Base-by-base conservation (phyloP, 2,329 filamentous ascomycete genomes). In the Septoria linicola region DNA sequence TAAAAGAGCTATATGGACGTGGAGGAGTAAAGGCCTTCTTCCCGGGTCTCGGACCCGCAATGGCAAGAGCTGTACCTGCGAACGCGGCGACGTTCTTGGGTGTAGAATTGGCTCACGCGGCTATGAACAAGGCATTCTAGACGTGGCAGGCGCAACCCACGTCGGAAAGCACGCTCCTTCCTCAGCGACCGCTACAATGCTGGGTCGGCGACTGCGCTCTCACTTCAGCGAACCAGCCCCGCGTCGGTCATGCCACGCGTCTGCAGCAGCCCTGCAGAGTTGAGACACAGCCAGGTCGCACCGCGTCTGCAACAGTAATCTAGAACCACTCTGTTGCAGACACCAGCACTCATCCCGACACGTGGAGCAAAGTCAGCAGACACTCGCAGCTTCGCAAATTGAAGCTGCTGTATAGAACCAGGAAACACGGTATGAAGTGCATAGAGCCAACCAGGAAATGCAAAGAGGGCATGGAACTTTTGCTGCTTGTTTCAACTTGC, bases 81-180 rank as follows among this genome's bases (percentile, higher is more conserved):
- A 99, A 99, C 68, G 93, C 93, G 1, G 93, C 93, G 25, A 97
- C 93, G 2, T 99, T 99, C 65, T 73, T 91, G 65, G 88, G 88
- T 8, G 88, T 93, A 6, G 88, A 93, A 75, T 71, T 92, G 69
- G 88, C 88, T 36, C 88, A 93, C 66, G 84, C 88, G 72, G 84
- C 84, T 39, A 89, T 93, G 87, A 84, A 82, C 59, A 90, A 84
- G 78, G 73, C 80, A 41, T 89, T 92, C 19, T 67, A 82, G 53
- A 44, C 55, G 36, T 31, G 19, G 19, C 27, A 49, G 32, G 19
- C 36, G 30, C 36, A 39, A 11, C 6, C 36, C 7, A 23, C 20
- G 16, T 39, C 23, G 23, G 23, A 27, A 27, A 5, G 23, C 23
- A 20, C 17, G 34, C 17, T 39, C 36, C 8, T 39, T 20, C 17